Conservation (phyloP, 192 early-diverging fungal species). For the Gaertneriomyces sp. region DNA sequence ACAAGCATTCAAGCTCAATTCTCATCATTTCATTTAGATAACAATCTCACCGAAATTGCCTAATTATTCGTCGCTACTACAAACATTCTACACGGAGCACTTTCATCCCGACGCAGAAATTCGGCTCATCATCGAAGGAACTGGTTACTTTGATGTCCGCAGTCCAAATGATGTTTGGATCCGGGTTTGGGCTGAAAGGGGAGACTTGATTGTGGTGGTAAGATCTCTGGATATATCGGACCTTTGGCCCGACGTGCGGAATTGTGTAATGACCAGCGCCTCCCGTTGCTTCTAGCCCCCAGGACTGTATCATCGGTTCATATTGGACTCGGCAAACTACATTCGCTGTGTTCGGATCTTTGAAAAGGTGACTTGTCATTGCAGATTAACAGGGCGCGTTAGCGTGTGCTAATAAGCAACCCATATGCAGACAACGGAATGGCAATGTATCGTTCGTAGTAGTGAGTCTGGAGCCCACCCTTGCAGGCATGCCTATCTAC, state of each 20-base stretch:
- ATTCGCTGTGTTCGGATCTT: constrained; percentile 77
- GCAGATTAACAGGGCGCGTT: too few species aligned
- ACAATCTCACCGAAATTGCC: constrained; percentile 53
- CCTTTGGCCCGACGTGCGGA: neutral
- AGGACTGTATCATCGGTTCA: constrained; percentile 94
- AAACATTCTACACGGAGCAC: constrained; percentile 90
- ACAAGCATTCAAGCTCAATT: neutral
- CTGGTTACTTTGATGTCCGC: constrained; percentile 80
- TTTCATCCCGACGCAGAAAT: constrained; percentile 97
- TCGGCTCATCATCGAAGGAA: constrained; percentile 80
- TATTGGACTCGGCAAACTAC: constrained; percentile 77
- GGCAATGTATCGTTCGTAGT: too few species aligned
- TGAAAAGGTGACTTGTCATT: constrained; percentile 23
- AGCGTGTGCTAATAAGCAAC: too few species aligned
- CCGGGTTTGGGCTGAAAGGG: constrained; percentile 67
- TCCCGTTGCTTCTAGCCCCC: constrained; percentile 55
- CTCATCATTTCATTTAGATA: constrained; percentile 71
- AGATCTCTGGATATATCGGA: neutral
- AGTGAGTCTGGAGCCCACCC: too few species aligned
- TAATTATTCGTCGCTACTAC: constrained; percentile 88
- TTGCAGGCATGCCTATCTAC: too few species aligned
- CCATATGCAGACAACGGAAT: too few species aligned
- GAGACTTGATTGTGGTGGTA: constrained; percentile 83
- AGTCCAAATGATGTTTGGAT: constrained; percentile 70
- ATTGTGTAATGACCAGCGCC: neutral